Base-by-base conservation (phyloP, 2,329 filamentous ascomycete species). In the Amylocarpus encephaloides region DNA sequence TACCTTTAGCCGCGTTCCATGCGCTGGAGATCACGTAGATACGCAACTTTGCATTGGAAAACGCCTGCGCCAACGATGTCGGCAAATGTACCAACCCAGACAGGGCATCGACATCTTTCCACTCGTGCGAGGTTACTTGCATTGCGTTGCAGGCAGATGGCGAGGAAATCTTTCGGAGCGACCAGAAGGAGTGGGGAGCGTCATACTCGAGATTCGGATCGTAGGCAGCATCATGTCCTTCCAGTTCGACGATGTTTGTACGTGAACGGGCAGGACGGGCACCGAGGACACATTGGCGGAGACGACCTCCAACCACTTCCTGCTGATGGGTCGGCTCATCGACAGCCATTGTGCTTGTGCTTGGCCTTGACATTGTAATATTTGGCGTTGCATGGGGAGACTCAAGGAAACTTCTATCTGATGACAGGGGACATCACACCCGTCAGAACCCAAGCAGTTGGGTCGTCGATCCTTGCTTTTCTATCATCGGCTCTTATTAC, bases 1-100 rank as follows among this genome's bases (percentile, higher is more conserved):
- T n/a, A 49, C 40, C 19, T 50, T 50, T 50, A 50, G 42, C 48
- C 48, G 48, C 35, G 22, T 33, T 40, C 26, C 16, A 45, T 40
- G 36, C 48, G 42, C 33, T 13, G 30, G 26, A 44, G 15, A 41
- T 45, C 42, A 46, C 35, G 41, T 13, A 49, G 19, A 40, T 41
- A 16, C 29, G 43, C 19, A 22, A 15, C 16, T 38, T 3, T 47
- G 13, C 38, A 43, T 36, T 36, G 12, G 11, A 10, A 36, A 36
- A 4, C 15, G 9, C 34, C 34, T 26, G 22, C 22, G 22, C 22
- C 22, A 26, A 26, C 22, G 22, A 13, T 46, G n/a, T 38, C 43
- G 30, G 39, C 46, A 48, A 48, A 41, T 43, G 18, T 34, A 6
- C 30, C 35, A 38, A 48, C n/a, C 12, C 39, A 19, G 13, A n/a